Evolutionary conservation across 768 basidiomycete genomes (phyloP).

Genomic region (Sistotremastrum suecicum): DNA sequence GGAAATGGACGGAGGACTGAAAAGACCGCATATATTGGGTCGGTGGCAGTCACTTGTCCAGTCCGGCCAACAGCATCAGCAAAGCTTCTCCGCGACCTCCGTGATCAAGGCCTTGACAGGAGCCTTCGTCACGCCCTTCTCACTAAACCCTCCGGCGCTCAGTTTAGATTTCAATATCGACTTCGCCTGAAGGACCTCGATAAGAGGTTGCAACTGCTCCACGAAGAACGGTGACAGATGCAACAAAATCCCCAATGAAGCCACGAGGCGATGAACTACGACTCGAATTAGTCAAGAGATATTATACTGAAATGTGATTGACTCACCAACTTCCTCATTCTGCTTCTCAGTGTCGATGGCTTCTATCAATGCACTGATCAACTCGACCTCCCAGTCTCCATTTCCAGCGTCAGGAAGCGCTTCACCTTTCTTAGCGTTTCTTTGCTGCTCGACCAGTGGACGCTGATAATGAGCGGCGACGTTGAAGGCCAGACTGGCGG

Average conservation of each 20-base stretch:
- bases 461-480: conserved; percentile 53
- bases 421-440: conserved; percentile 14
- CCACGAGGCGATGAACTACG: conserved; percentile 69
- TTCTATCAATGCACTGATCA: conserved; percentile 72
- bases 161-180: conserved; percentile 46
- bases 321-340: conserved; percentile 72
- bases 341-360: conserved; percentile 55
- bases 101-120: conserved; percentile 50
- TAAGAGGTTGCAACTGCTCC: conserved; percentile 34
- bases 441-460: conserved; percentile 31
- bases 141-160: conserved; percentile 33
- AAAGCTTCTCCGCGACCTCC: conserved; percentile 41
- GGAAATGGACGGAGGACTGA: too few relatives aligned
- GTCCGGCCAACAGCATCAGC: conserved; percentile 3
- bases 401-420: conserved; percentile 34
- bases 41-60: too few relatives aligned
- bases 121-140: conserved; percentile 41
- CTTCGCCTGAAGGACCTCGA: conserved; percentile 58
- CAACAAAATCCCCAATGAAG: conserved; percentile 62
- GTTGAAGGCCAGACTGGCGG: conserved; percentile 75
- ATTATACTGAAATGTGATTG: not conserved
- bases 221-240: conserved; percentile 61
- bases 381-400: conserved; percentile 78
- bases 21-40: too few relatives aligned
- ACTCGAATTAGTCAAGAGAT: not conserved